Conservation (phyloP, 1,284 basidiomycete genomes). For the Pulveroboletus sp. region DNA sequence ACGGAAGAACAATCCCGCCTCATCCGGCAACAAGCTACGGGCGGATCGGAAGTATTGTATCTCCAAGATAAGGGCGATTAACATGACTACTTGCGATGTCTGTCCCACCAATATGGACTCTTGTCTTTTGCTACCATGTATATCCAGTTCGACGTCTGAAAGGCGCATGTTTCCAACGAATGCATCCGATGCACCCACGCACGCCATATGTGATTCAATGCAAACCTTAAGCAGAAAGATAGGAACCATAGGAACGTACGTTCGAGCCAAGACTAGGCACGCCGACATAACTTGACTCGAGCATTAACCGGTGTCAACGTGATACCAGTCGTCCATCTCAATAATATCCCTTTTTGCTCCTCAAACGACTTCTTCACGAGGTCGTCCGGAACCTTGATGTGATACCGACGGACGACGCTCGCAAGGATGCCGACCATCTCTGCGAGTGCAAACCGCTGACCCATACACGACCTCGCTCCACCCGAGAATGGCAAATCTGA, state of each 20-base stretch:
- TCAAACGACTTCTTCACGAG: conserved; percentile 28
- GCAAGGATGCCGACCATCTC: conserved; percentile 35
- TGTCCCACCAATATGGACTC: background rate
- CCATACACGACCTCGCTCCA: conserved; percentile 45
- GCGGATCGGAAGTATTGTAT: conserved; percentile 3
- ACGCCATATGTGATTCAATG: background rate
- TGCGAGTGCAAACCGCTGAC: conserved; percentile 36
- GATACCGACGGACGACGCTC: conserved; percentile 31
- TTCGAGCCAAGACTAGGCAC: conserved; percentile 10
- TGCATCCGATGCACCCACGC: background rate
- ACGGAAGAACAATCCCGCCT: conserved; percentile 43
- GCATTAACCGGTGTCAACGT: conserved; percentile 35
- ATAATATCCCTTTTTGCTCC: conserved; percentile 30
- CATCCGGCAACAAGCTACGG: conserved; percentile 4
- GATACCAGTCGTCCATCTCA: conserved; percentile 36
- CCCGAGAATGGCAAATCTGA: conserved; percentile 42
- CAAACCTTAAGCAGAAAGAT: too few relatives aligned
- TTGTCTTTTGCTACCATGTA: background rate
- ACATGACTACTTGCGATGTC: background rate
- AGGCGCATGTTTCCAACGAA: background rate
- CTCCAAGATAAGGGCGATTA: conserved; percentile 3
- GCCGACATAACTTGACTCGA: conserved; percentile 23
- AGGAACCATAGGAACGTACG: background rate
- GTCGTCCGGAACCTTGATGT: conserved; percentile 38
- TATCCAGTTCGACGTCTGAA: background rate